phyloP scores from a whole-genome alignment of 345 rosid genomes.

The Laguncularia racemosa region DNA sequence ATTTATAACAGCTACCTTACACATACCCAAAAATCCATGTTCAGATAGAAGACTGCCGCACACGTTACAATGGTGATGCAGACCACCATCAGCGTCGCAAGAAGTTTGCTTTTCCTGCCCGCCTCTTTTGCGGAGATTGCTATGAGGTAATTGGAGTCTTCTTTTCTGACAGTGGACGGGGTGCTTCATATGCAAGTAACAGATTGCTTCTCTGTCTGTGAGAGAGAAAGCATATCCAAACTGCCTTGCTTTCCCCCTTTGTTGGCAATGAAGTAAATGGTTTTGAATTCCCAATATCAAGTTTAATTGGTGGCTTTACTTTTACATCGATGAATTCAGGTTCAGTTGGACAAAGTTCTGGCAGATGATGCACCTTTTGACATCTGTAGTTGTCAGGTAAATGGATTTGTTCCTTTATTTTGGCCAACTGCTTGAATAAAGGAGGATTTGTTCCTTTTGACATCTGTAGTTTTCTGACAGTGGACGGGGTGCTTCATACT shows the following conservation, averaged over 20 bases:
- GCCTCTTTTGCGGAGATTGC: conserved; percentile 90
- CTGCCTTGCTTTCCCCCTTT: no score
- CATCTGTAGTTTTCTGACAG: no score
- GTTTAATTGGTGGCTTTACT: conserved; percentile 5
- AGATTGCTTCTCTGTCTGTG: no score
- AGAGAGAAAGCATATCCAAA: no score
- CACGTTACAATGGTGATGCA: conserved; percentile 93
- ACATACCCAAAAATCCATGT: conserved; percentile 3
- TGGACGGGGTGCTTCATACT: no score
- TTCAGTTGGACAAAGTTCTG: conserved; percentile 70
- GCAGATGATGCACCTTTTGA: conserved; percentile 96
- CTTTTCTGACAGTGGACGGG: neutral
- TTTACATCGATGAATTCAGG: conserved; percentile 36
- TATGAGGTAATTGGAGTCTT: conserved; percentile 54
- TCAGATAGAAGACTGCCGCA: conserved; percentile 97
- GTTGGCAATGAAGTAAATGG: no score
- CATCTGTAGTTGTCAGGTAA: conserved; percentile 96
- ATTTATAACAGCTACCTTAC: neutral
- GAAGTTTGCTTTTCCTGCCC: conserved; percentile 91
- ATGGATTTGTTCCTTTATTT: conserved; percentile 1
- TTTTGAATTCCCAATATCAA: neutral
- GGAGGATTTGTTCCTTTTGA: no score
- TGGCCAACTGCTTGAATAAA: no score
- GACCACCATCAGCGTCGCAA: conserved; percentile 90
- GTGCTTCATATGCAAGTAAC: no score